Percentiles rank a stretch among this genome's conserved stretches.
phyloP scores from a whole-genome alignment of 1,139 yeast genomes.

The Taiozyma sp. region DNA sequence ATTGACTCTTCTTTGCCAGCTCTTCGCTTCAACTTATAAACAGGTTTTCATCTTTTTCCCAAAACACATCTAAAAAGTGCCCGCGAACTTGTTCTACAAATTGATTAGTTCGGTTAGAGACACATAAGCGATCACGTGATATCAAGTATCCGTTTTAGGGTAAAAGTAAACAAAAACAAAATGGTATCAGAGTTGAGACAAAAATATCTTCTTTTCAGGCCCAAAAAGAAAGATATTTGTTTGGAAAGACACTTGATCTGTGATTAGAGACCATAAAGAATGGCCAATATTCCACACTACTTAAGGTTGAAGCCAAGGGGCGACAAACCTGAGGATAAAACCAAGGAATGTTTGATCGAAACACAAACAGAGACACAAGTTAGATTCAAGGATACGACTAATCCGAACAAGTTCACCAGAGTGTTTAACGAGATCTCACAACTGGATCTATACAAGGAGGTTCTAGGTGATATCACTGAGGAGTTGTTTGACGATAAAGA shows the following conservation, averaged over 20 bases:
- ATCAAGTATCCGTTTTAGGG: conserved; percentile 1
- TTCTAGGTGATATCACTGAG: conserved; percentile 27
- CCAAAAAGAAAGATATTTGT: too few relatives aligned
- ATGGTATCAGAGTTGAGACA: not conserved
- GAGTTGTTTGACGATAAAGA: conserved; percentile 33
- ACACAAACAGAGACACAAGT: conserved; percentile 22
- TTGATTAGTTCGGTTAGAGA: not conserved
- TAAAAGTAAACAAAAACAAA: conserved; percentile 4
- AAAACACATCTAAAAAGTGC: not conserved
- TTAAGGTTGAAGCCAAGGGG: conserved; percentile 31
- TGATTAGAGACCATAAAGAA: not conserved
- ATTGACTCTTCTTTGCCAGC: not conserved
- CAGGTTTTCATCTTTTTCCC: not conserved
- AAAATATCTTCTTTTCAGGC: not conserved
- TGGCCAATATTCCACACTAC: conserved; percentile 28
- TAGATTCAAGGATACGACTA: conserved; percentile 15
- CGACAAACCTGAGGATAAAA: conserved; percentile 15
- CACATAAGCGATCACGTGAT: not conserved
- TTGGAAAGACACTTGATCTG: not conserved
- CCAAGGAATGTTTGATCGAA: conserved; percentile 24
- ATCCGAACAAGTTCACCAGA: conserved; percentile 28
- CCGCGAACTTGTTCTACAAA: not conserved
- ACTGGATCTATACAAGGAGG: conserved; percentile 25
- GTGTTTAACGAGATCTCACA: conserved; percentile 28
- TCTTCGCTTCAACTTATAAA: not conserved